Percentiles rank a stretch among this genome's conserved stretches.
These are phyloP conservation scores for Xylaria grammica DNA, from an alignment of 495 filamentous ascomycete species.

Conservation along the genomic window DNA sequence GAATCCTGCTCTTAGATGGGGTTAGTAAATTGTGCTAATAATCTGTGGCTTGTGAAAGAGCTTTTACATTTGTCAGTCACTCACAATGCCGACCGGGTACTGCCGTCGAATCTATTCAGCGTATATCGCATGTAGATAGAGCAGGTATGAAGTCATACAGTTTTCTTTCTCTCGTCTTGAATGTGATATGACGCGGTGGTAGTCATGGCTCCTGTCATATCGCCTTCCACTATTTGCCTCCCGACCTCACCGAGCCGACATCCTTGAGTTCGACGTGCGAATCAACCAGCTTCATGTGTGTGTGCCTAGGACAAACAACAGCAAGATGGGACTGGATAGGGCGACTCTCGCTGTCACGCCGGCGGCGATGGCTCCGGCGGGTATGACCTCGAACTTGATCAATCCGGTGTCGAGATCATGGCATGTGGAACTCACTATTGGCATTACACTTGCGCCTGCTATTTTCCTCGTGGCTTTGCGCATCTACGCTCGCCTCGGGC, in stretches of 20 bases:
- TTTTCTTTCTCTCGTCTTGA: not conserved
- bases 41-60: not conserved
- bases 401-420: slow-evolving; percentile 31
- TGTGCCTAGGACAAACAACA: not conserved
- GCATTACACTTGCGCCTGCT: slow-evolving; percentile 23
- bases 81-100: not conserved
- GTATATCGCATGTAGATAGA: too few relatives aligned
- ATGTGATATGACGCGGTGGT: not conserved
- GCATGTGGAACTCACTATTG: slow-evolving; percentile 30
- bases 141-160: not conserved
- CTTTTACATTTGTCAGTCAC: not conserved
- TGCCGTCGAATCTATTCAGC: not conserved
- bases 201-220: not conserved
- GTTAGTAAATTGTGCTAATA: too few relatives aligned
- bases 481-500: slow-evolving; percentile 30
- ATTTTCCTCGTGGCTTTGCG: slow-evolving; percentile 27
- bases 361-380: slow-evolving; percentile 28
- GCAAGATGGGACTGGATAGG: slow-evolving; percentile 10
- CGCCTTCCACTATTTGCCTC: too few relatives aligned
- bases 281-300: slow-evolving; percentile 1
- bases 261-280: too few relatives aligned
- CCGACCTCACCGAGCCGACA: too few relatives aligned
- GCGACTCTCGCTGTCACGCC: slow-evolving; percentile 22
- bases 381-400: slow-evolving; percentile 26
- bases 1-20: slow-evolving; percentile 1